A percentile compares a stretch with the other conserved stretches of the same genome.
These are phyloP conservation scores for Climacium dendroides DNA, from an alignment of 225 moss, liverwort and hornwort species.

Conservation along the genomic window DNA sequence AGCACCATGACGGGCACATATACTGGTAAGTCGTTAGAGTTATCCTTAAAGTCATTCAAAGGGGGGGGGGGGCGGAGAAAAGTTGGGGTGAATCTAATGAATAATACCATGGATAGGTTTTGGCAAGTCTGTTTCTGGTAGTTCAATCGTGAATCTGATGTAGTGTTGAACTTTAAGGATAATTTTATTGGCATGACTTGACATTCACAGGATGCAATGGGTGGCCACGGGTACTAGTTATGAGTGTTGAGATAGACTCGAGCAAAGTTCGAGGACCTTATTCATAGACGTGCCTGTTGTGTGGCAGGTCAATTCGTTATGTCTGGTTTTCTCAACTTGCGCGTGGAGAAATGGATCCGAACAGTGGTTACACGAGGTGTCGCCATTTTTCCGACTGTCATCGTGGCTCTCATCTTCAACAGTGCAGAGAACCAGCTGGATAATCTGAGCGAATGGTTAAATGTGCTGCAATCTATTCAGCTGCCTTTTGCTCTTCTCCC, in stretches of 20 bases:
- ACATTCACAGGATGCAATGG: background rate
- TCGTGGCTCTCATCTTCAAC: slow-evolving; percentile 72
- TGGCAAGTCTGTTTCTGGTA: background rate
- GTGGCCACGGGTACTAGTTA: background rate
- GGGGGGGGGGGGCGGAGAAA: background rate
- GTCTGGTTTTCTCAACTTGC: slow-evolving; percentile 74
- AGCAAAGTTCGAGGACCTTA: background rate
- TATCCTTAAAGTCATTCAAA: background rate
- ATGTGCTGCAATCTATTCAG: slow-evolving; percentile 85
- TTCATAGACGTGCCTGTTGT: background rate
- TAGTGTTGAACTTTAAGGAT: background rate
- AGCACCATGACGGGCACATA: slow-evolving; percentile 98
- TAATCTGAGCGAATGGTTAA: slow-evolving; percentile 83
- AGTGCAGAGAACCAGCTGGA: slow-evolving; percentile 72
- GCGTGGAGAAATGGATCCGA: slow-evolving; percentile 83
- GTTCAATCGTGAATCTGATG: background rate
- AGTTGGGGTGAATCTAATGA: background rate
- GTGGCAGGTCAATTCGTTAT: slow-evolving; percentile 81
- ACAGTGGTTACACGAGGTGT: slow-evolving; percentile 77
- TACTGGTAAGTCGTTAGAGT: slow-evolving; percentile 18
- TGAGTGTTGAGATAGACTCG: background rate
- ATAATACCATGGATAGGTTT: background rate
- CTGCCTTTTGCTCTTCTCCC: slow-evolving; percentile 87
- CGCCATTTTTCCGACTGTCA: slow-evolving; percentile 72
- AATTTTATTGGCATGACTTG: background rate